A percentile compares a stretch with the other conserved stretches of the same genome.
Evolutionary conservation across 2,329 filamentous ascomycete genomes (phyloP).

Genomic region (Chrysosphaeria jannelii): DNA sequence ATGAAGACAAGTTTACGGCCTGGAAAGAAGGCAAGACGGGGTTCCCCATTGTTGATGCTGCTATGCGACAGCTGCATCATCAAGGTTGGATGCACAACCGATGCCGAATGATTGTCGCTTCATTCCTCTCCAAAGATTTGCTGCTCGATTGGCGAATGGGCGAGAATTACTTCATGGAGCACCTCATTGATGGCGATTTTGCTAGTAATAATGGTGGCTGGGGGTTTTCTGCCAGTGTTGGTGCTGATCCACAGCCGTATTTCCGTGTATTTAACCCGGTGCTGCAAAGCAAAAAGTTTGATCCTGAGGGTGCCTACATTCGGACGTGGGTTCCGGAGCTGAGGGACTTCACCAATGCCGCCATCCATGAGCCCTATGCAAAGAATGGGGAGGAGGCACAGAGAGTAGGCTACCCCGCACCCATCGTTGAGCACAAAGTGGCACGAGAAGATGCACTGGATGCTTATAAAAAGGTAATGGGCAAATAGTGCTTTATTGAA

Average conservation of each 20-base stretch:
- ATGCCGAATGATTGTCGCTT: constrained; percentile 57
- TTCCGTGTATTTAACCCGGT: constrained; percentile 76
- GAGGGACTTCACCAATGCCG: no score
- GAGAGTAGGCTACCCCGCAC: constrained; percentile 40
- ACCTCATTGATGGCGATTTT: constrained; percentile 52
- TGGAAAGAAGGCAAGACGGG: constrained; percentile 54
- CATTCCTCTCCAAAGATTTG: constrained; percentile 53
- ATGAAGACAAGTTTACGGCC: constrained; percentile 32
- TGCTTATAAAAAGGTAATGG: constrained; percentile 6
- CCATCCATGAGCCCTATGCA: constrained; percentile 55
- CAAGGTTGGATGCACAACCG: constrained; percentile 64
- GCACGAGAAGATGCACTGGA: constrained; percentile 22
- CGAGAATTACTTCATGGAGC: constrained; percentile 57
- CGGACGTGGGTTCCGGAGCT: constrained; percentile 59
- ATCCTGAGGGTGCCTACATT: constrained; percentile 51
- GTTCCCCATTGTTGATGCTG: constrained; percentile 60
- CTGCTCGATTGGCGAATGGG: constrained; percentile 62
- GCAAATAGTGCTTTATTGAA: no score
- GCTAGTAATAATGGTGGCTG: constrained; percentile 42
- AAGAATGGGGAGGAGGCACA: constrained; percentile 27
- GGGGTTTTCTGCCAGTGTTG: constrained; percentile 16
- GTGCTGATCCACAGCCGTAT: constrained; percentile 30
- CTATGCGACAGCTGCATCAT: constrained; percentile 45
- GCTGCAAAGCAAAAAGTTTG: constrained; percentile 65
- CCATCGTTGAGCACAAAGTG: constrained; percentile 44